Evolutionary conservation across 345 rosid genomes (phyloP), one percentile per base, ranked within the genome.

Genomic region (Rhizophora apiculata): DNA sequence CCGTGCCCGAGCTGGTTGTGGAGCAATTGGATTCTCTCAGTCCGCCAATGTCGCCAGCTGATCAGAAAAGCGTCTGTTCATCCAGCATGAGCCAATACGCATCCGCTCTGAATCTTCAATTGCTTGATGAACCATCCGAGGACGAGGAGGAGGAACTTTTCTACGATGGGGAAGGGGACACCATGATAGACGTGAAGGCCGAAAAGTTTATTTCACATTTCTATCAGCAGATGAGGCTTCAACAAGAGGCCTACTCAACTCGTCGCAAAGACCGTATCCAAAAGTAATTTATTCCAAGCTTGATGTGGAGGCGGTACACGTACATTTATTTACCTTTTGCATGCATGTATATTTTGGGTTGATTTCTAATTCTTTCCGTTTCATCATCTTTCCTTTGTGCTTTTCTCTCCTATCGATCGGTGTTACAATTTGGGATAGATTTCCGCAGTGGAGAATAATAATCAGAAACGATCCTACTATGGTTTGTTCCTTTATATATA

Each of bases 1-100:
- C 52, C 3, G 31, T 31, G 61, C 4, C 57, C 2, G 20, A 22
- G 21, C 32, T 68, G 6, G 36, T 21, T 16, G 59, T 0, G 4
- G 75, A 76, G 18, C 72, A 65, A 24, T 6, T 39, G 9, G 93
- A 85, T 19, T 79, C 60, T 31, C 64, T 65, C 43, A 71, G 72
- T 22, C 72, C 76, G 5, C 68, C 72, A 1, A 22, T 49, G 51
- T 66, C 79, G 2, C 79, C 79, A 4, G 58, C 59, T 26, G 37
- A 34, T 34, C 64, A 43, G 1, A 8, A 19, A n/a, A 65, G 79
- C 59, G 13, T 22, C 4, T 55, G 59, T 10, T 72, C 73, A 1
- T 65, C 56, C 3, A 65, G 36, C n/a, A 36, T 46, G 56, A 71
- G 72, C 64, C 63, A 18, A 21, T 76, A 65, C 62, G 75, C 68